Base-by-base conservation (phyloP, 1,284 basidiomycete genomes). In the Somion occarium region DNA sequence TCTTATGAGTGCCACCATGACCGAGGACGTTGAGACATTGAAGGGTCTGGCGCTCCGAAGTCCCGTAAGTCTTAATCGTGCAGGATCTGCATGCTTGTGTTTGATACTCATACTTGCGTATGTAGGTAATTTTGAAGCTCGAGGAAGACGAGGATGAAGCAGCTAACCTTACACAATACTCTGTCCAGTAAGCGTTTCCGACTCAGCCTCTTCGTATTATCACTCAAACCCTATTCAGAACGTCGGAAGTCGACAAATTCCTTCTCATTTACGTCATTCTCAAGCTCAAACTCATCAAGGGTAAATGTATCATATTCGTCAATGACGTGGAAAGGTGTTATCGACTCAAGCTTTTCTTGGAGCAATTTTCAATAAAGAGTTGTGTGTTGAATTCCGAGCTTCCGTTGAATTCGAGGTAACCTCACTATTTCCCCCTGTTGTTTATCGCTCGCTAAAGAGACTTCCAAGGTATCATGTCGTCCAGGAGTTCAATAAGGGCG, bases 401-500 rank as follows among this genome's bases (percentile, higher is more conserved):
- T 44, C 97, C 97, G 0, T 73, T 98, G 53, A 98, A 98, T 63
- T 96, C 93, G 22, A 80, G 94, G 83, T 83, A 54, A 30, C n/a
- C n/a, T n/a, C n/a, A n/a, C n/a, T n/a, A n/a, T n/a, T n/a, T n/a
- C n/a, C n/a, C n/a, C n/a, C n/a, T n/a, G n/a, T n/a, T n/a, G n/a
- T n/a, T n/a, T n/a, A n/a, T n/a, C n/a, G n/a, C n/a, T n/a, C n/a
- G n/a, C n/a, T n/a, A n/a, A n/a, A n/a, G n/a, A n/a, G n/a, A n/a
- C n/a, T n/a, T 26, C 13, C 3, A 30, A 92, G 91, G 67, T 98
- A 96, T 64, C 97, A 99, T 65, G 90, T 91, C 3, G 96, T 99
- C 2, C 94, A 99, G 63, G 96, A 98, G 70, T 99, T 99, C 67
- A 98, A 99, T 72, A 93, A 94, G 62, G 97, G 97, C 5, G 92